Percentiles rank a stretch among this genome's conserved stretches.
Conservation (phyloP, 2,329 filamentous ascomycete genomes). For the Westerdykella ornata region DNA sequence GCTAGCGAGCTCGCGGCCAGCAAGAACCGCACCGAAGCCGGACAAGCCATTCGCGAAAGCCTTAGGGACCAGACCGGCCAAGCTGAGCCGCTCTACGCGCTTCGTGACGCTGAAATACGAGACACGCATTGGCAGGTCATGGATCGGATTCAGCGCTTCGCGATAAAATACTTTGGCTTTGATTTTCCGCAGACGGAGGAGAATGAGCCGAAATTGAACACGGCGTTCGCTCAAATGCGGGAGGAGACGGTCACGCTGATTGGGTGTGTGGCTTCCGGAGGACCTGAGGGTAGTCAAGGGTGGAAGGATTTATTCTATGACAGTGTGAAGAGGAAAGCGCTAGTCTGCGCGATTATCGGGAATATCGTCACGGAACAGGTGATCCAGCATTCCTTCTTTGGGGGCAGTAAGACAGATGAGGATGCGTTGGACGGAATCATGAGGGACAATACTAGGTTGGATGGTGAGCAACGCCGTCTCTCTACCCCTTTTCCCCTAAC, state of each 20-base stretch:
- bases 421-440: slow-evolving; percentile 8
- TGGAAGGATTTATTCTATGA: slow-evolving; percentile 24
- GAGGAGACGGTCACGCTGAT: slow-evolving; percentile 20
- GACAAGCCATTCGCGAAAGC: too few relatives aligned
- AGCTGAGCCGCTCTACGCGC: slow-evolving; percentile 20
- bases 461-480: slow-evolving; percentile 16
- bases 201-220: neutral
- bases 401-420: slow-evolving; percentile 8
- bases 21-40: too few relatives aligned
- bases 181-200: neutral
- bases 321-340: slow-evolving; percentile 12
- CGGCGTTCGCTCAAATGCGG: slow-evolving; percentile 2
- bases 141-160: slow-evolving; percentile 13
- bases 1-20: too few relatives aligned
- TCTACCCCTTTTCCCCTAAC: too few relatives aligned
- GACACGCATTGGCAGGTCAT: slow-evolving; percentile 16
- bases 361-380: slow-evolving; percentile 29
- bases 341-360: slow-evolving; percentile 24
- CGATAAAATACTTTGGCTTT: slow-evolving; percentile 8
- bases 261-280: slow-evolving; percentile 21
- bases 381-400: slow-evolving; percentile 22
- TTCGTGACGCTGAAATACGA: slow-evolving; percentile 22
- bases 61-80: too few relatives aligned
- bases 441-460: slow-evolving; percentile 6
- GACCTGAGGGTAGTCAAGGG: slow-evolving; percentile 14